Base-by-base conservation (phyloP, 2,329 filamentous ascomycete species). In the Coniella vitis region DNA sequence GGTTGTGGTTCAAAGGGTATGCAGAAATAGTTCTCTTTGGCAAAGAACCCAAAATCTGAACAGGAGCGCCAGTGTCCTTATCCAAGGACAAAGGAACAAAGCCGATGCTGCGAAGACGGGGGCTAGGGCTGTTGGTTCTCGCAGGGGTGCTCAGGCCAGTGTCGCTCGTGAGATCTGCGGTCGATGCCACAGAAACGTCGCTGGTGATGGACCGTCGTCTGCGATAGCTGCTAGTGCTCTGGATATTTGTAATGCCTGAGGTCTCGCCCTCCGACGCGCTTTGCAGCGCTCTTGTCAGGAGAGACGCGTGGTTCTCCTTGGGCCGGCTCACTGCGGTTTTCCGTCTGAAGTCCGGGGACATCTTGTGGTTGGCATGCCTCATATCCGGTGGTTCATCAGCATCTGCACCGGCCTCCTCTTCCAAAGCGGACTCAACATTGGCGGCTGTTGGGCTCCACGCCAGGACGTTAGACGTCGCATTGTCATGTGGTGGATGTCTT, bases 101-200 rank as follows among this genome's bases (percentile, higher is more conserved):
- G 17, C 71, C 68, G 45, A 79, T 71, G 16, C 82, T 75, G 4
- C 82, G 81, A 3, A 84, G 73, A n/a, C 89, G 89, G 16, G 93
- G 91, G 61, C 91, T 97, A 1, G 90, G 89, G 0, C 89, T 91
- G 64, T 81, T 89, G 32, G 88, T 87, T 48, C 89, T 77, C n/a
- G 88, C 86, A 37, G 91, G 90, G 60, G 89, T 96, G 16, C 90
- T 95, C 51, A 94, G 71, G 51, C 88, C 90, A 50, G 87, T 93
- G 61, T 96, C 93, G 66, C 90, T 96, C n/a, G 90, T 96, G 49
- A 97, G 75, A 56, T 96, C 91, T 34, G 87, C 87, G 3, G 89
- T 94, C 2, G 90, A 95, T 39, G 87, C 77, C 52, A 85, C 69
- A 68, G 90, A 95, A 57, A 82, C 72, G 61, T 84, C 91, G 72